Evolutionary conservation across 495 filamentous ascomycete genomes (phyloP).

Genomic region (Penicillium fimorum): DNA sequence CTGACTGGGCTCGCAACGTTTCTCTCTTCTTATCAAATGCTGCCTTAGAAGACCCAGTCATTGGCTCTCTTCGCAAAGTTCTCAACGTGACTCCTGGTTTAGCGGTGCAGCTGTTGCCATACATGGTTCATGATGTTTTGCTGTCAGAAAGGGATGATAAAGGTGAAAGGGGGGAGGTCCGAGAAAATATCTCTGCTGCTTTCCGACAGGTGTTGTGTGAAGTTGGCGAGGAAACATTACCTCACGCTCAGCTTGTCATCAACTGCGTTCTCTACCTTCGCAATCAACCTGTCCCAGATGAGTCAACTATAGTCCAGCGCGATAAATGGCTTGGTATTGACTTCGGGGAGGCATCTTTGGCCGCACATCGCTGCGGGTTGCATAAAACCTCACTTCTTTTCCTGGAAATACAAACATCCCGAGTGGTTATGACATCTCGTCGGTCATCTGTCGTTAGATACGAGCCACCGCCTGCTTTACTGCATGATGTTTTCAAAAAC

Average conservation of each 20-base stretch:
- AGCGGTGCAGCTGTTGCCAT: slow-evolving; percentile 70
- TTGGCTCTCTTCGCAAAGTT: slow-evolving; percentile 62
- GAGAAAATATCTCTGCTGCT: slow-evolving; percentile 42
- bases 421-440: slow-evolving; percentile 55
- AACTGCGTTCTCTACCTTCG: slow-evolving; percentile 85
- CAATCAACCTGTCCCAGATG: slow-evolving; percentile 70
- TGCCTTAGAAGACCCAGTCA: slow-evolving; percentile 59
- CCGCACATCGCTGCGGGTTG: slow-evolving; percentile 80
- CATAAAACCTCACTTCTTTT: slow-evolving; percentile 83
- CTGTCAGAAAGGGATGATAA: slow-evolving; percentile 44
- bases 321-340: slow-evolving; percentile 84
- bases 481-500: slow-evolving; percentile 80
- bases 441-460: slow-evolving; percentile 63
- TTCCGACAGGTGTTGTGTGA: slow-evolving; percentile 38
- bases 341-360: slow-evolving; percentile 65
- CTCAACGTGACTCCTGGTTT: slow-evolving; percentile 62
- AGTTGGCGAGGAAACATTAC: slow-evolving; percentile 34
- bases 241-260: slow-evolving; percentile 62
- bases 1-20: slow-evolving; percentile 64
- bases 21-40: slow-evolving; percentile 59
- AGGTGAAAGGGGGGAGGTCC: slow-evolving; percentile 22
- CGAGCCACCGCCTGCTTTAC: slow-evolving; percentile 59
- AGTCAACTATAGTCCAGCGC: slow-evolving; percentile 74
- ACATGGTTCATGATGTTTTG: slow-evolving; percentile 76
- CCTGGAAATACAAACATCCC: slow-evolving; percentile 66